These are phyloP conservation scores for Trichoderma breve DNA, from an alignment of 2,329 filamentous ascomycete species.

Conservation along the genomic window DNA sequence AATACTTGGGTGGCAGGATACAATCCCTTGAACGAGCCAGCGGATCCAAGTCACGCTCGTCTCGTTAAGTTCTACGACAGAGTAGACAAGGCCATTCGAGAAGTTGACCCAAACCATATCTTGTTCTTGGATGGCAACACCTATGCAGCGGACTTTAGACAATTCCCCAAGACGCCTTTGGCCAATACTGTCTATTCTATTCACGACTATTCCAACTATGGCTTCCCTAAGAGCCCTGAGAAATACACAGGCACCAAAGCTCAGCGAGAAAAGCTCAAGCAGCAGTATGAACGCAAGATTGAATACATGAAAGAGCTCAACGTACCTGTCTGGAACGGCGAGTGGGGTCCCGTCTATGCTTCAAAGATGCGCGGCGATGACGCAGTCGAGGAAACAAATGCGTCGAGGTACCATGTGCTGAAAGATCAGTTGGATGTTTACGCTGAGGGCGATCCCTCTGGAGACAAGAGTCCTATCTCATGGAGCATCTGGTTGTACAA, in stretches of 20 bases:
- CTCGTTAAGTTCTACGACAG: background rate
- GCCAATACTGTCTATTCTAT: background rate
- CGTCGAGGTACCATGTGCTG: background rate
- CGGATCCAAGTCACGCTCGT: background rate
- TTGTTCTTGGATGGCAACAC: background rate
- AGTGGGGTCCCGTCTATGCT: background rate
- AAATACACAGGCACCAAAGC: background rate
- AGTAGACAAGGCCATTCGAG: background rate
- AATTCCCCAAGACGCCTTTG: background rate
- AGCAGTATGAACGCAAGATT: background rate
- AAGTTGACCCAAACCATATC: background rate
- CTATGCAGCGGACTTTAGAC: background rate
- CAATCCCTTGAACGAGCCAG: background rate
- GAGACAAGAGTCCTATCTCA: background rate
- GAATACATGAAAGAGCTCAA: background rate
- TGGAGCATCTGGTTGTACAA: conserved; percentile 3
- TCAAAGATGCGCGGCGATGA: background rate
- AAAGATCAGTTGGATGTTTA: background rate
- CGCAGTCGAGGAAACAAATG: background rate
- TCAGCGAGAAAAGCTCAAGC: background rate
- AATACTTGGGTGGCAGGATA: background rate
- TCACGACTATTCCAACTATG: background rate
- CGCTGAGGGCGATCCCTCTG: background rate
- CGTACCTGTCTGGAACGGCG: background rate
- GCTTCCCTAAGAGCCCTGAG: background rate